phyloP scores from a whole-genome alignment of 1,139 yeast species.

The Geotrichum klebahnii region DNA sequence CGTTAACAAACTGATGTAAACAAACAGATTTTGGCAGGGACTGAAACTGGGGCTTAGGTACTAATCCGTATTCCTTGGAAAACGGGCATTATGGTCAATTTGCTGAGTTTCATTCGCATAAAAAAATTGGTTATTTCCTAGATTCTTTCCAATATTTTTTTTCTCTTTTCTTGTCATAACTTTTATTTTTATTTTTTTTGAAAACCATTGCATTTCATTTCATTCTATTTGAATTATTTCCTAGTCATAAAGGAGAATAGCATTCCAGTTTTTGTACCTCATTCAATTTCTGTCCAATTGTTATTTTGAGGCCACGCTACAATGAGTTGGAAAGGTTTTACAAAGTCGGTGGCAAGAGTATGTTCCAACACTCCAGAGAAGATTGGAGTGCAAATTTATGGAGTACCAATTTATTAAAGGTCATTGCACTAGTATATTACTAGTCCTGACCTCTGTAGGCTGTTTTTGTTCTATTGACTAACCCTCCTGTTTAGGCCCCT shows the following conservation, averaged over 20 bases:
- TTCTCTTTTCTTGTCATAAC: too few species aligned
- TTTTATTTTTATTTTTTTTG: too few species aligned
- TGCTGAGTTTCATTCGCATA: too few species aligned
- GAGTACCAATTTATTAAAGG: neutral
- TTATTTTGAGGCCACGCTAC: neutral
- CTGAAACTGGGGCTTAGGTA: too few species aligned
- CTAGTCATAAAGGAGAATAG: neutral
- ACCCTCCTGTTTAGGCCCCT: slow-evolving; percentile 45
- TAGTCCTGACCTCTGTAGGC: neutral
- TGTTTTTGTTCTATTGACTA: neutral
- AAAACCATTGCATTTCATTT: too few species aligned
- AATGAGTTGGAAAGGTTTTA: slow-evolving; percentile 93
- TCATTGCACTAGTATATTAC: neutral
- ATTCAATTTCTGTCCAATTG: neutral
- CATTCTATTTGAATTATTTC: too few species aligned
- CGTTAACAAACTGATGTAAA: too few species aligned
- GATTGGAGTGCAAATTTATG: neutral
- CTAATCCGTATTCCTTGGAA: too few species aligned
- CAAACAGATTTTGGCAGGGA: too few species aligned
- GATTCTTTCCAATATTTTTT: too few species aligned
- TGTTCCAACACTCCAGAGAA: slow-evolving; percentile 22
- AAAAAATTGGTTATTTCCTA: too few species aligned
- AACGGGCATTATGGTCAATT: too few species aligned
- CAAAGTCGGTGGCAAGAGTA: slow-evolving; percentile 72
- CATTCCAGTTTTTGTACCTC: neutral